These are phyloP conservation scores for Aspergillus incahuasiensis DNA, from an alignment of 495 filamentous ascomycete species.

Conservation along the genomic window DNA sequence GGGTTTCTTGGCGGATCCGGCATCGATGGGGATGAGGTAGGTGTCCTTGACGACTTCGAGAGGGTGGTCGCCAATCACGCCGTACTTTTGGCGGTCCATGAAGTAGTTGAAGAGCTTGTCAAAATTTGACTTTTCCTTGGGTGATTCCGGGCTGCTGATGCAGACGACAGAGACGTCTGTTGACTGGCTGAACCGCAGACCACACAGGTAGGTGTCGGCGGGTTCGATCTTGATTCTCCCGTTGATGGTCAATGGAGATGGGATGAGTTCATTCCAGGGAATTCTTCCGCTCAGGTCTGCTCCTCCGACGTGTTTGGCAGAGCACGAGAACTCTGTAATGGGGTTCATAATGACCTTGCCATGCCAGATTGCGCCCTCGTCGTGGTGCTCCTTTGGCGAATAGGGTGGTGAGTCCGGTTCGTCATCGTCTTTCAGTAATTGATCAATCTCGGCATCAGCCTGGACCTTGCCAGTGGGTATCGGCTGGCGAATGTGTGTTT, in stretches of 20 bases:
- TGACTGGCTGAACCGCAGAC: slow-evolving; percentile 64
- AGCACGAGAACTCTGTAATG: slow-evolving; percentile 66
- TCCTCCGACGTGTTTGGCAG: slow-evolving; percentile 80
- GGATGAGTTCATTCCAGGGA: slow-evolving; percentile 68
- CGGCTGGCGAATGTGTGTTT: slow-evolving; percentile 38
- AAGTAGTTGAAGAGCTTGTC: slow-evolving; percentile 77
- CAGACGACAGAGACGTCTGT: slow-evolving; percentile 71
- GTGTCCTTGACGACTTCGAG: slow-evolving; percentile 67
- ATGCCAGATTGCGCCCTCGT: slow-evolving; percentile 70
- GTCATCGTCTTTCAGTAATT: slow-evolving; percentile 78
- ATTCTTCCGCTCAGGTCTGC: slow-evolving; percentile 57
- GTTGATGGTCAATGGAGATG: slow-evolving; percentile 64
- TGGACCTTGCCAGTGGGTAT: slow-evolving; percentile 42
- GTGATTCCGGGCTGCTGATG: slow-evolving; percentile 52
- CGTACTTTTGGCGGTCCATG: slow-evolving; percentile 67
- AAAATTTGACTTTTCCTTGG: slow-evolving; percentile 52
- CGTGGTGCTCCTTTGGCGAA: slow-evolving; percentile 68
- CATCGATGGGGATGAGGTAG: slow-evolving; percentile 70
- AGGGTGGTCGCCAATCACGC: slow-evolving; percentile 69
- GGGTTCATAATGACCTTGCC: slow-evolving; percentile 73
- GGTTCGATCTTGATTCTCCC: slow-evolving; percentile 77
- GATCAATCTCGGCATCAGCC: slow-evolving; percentile 87
- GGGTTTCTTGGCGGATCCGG: slow-evolving; percentile 52
- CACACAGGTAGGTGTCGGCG: slow-evolving; percentile 84
- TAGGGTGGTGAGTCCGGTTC: slow-evolving; percentile 82